phyloP scores from a whole-genome alignment of 768 basidiomycete species.

The Tylopilus sp. region DNA sequence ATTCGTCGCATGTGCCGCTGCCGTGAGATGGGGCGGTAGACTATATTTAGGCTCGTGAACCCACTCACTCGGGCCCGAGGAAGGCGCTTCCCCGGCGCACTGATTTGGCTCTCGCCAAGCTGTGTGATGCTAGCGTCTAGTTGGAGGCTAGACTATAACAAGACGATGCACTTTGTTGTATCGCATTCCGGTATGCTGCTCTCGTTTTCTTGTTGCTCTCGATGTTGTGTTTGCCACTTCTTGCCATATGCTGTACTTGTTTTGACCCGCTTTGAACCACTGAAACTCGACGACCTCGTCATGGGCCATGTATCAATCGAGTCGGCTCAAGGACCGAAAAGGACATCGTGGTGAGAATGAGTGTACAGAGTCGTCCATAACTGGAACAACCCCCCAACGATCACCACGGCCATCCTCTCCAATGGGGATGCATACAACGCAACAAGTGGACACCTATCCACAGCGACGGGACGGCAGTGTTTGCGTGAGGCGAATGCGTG shows the following conservation, averaged over 20 bases:
- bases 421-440: no score
- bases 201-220: background rate
- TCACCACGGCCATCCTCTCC: no score
- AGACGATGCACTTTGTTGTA: background rate
- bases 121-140: background rate
- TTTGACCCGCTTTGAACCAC: background rate
- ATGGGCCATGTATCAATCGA: background rate
- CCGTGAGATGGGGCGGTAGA: constrained; percentile 7
- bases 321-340: background rate
- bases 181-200: background rate
- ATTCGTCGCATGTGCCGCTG: constrained; percentile 24
- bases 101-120: background rate
- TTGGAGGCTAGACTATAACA: background rate
- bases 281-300: background rate
- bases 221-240: background rate
- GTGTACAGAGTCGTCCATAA: background rate
- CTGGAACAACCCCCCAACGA: background rate
- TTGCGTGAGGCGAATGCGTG: no score
- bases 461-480: no score
- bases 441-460: no score
- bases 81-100: background rate
- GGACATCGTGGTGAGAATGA: background rate
- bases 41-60: background rate
- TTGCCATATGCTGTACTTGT: background rate
- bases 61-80: background rate